Evolutionary conservation across 345 rosid genomes (phyloP).

Genomic region (Crucihimalaya himalaica): DNA sequence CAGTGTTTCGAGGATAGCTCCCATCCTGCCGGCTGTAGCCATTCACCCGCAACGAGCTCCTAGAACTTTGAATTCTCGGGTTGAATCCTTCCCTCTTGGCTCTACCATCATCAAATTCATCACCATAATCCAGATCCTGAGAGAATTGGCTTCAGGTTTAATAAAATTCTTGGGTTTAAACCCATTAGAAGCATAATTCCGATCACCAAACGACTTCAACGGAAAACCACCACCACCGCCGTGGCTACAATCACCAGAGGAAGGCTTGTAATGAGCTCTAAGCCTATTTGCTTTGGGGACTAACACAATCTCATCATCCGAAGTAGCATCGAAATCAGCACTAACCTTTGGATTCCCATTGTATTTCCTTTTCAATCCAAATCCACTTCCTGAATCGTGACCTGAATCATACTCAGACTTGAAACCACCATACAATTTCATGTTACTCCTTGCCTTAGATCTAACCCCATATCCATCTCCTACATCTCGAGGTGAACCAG

Average conservation of each 20-base stretch:
- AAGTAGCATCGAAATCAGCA: constrained; percentile 38
- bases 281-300: constrained; percentile 36
- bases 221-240: constrained; percentile 49
- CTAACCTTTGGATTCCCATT: constrained; percentile 36
- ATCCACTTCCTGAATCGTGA: constrained; percentile 42
- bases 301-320: constrained; percentile 42
- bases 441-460: constrained; percentile 40
- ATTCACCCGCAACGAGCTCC: constrained; percentile 20
- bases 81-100: constrained; percentile 36
- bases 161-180: constrained; percentile 40
- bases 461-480: constrained; percentile 44
- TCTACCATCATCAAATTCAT: constrained; percentile 41
- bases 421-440: constrained; percentile 42
- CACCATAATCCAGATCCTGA: constrained; percentile 34
- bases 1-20: constrained; percentile 21
- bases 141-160: constrained; percentile 40
- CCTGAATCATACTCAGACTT: constrained; percentile 40
- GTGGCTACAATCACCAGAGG: constrained; percentile 31
- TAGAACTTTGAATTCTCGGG: constrained; percentile 34
- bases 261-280: constrained; percentile 33
- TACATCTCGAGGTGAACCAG: constrained; percentile 35
- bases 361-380: constrained; percentile 38
- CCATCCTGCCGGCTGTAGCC: constrained; percentile 29
- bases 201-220: constrained; percentile 53
- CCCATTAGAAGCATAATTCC: constrained; percentile 40